These are phyloP conservation scores for Diaporthe nobilis DNA, from an alignment of 2,329 filamentous ascomycete genomes.

Conservation along the genomic window DNA sequence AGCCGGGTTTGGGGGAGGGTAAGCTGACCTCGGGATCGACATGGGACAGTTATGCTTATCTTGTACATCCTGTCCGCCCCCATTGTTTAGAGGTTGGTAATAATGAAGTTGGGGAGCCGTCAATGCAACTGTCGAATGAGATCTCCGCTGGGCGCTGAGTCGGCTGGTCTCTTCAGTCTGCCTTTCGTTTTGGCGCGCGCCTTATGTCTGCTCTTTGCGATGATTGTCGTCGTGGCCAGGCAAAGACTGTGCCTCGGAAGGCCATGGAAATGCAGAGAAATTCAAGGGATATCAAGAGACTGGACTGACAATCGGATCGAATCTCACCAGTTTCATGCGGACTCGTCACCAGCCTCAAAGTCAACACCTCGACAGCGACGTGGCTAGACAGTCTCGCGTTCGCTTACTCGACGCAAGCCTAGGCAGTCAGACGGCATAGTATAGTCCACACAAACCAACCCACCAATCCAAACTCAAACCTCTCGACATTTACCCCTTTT, in stretches of 20 bases:
- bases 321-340: background rate
- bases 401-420: background rate
- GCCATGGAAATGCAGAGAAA: background rate
- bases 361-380: background rate
- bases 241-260: background rate
- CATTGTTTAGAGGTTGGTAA: background rate
- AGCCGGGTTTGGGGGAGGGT: conserved; percentile 10
- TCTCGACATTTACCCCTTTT: conserved; percentile 26
- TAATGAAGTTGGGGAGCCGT: background rate
- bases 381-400: background rate
- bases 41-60: conserved; percentile 25
- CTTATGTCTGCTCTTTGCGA: background rate
- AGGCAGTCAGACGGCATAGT: conserved; percentile 9
- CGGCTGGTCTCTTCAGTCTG: background rate
- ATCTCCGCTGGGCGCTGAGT: background rate
- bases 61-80: background rate
- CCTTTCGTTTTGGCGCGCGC: background rate
- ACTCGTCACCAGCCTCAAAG: background rate
- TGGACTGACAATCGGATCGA: background rate
- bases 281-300: background rate
- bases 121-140: background rate
- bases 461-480: conserved; percentile 1
- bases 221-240: background rate
- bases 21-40: conserved; percentile 29
- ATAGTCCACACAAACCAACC: background rate